Evolutionary conservation across 495 filamentous ascomycete species (phyloP).

Genomic region (Penicillium robsamsonii): DNA sequence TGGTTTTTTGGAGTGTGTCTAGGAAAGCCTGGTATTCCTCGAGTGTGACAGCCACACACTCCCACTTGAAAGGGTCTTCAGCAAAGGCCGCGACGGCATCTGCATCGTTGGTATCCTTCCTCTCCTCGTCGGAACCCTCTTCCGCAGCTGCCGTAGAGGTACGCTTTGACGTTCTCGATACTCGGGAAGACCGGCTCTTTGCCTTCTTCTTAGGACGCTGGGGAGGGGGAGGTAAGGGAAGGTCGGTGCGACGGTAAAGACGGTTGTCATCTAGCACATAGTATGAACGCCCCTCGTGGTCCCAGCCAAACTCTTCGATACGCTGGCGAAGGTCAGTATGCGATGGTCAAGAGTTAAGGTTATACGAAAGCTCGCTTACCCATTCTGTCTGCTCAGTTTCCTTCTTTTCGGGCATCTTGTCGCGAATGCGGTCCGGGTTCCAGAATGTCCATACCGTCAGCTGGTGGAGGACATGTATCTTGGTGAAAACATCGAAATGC

Average conservation of each 20-base stretch:
- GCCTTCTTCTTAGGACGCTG: slow-evolving; percentile 66
- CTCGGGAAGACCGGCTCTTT: slow-evolving; percentile 71
- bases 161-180: slow-evolving; percentile 69
- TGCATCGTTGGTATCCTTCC: slow-evolving; percentile 26
- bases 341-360: background rate
- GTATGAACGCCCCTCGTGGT: slow-evolving; percentile 77
- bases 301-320: slow-evolving; percentile 88
- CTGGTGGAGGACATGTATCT: slow-evolving; percentile 87
- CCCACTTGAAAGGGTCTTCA: slow-evolving; percentile 65
- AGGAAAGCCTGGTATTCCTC: slow-evolving; percentile 74
- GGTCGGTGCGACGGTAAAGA: slow-evolving; percentile 80
- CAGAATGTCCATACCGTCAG: slow-evolving; percentile 87
- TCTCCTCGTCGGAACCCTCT: slow-evolving; percentile 56
- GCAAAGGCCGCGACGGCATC: slow-evolving; percentile 33
- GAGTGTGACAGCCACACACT: slow-evolving; percentile 80
- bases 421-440: slow-evolving; percentile 79
- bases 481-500: slow-evolving; percentile 79
- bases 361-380: slow-evolving; percentile 52
- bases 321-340: slow-evolving; percentile 55
- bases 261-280: slow-evolving; percentile 93
- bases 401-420: slow-evolving; percentile 78
- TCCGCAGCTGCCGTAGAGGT: slow-evolving; percentile 52
- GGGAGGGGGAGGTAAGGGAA: slow-evolving; percentile 52
- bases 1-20: slow-evolving; percentile 64
- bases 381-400: slow-evolving; percentile 79